Base-by-base conservation (phyloP, 768 basidiomycete genomes). In the Cyathus striatus region DNA sequence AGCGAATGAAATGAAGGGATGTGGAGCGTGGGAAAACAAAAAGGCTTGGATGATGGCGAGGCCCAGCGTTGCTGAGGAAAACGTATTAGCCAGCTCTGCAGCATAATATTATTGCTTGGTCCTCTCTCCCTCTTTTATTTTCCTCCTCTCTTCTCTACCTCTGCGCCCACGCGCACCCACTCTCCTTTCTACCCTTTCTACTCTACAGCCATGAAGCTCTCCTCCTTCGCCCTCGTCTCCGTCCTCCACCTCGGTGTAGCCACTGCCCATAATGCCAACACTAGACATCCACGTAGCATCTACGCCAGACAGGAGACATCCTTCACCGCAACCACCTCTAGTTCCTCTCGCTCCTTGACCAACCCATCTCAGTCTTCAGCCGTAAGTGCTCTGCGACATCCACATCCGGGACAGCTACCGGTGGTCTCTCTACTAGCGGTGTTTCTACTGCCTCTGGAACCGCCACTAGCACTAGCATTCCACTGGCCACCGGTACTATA, bases 401-500 rank as follows among this genome's bases (percentile, higher is more conserved):
- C 10, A 37, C 53, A 18, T 41, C 56, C 13, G 21, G 57, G n/a
- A 23, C 48, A 35, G 21, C 43, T 3, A 30, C 54, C 18, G 24
- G 40, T 33, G 33, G 44, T 23, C 25, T 44, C 13, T 18, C 48
- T 6, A 42, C 48, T 2, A 23, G 47, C 4, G 24, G 42, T 36
- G n/a, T 46, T 23, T 3, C 50, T 20, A 23, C 43, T 34, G 22
- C 22, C 43, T 32, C 38, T n/a, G 34, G 50, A 13, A 52, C 53
- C 23, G 49, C 56, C 20, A 53, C 55, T 20, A 57, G 53, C 14
- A 45, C 43, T 23, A 63, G 77, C 16, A 77, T 78, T 7, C 68
- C 81, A 12, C 58, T 81, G 40, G 73, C 64, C 17, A 66, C 59
- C 26, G 70, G 64, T 16, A 73, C 78, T 2, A 55, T 61, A 4